A percentile compares a stretch with the other conserved stretches of the same genome.
These are phyloP conservation scores for Andrographis paniculata DNA, from an alignment of 305 asterid species.

Conservation along the genomic window DNA sequence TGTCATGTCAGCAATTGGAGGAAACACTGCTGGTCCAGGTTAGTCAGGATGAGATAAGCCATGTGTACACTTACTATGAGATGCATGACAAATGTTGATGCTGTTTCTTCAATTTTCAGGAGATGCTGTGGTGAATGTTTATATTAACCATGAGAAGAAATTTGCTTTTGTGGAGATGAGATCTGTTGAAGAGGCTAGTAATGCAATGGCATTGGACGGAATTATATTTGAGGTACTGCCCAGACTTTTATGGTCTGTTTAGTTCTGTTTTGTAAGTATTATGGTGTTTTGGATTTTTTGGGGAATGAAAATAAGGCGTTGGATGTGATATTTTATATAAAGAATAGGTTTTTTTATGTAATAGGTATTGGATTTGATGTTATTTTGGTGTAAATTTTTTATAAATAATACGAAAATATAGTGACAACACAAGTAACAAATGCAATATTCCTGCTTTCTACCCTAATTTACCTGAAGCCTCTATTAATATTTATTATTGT, in stretches of 20 bases:
- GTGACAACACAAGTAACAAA: too few species aligned
- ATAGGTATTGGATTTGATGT: too few species aligned
- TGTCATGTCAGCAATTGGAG: slow-evolving; percentile 95
- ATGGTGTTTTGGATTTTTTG: too few species aligned
- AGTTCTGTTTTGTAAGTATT: neutral
- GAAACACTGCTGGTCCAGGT: slow-evolving; percentile 99
- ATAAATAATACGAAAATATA: too few species aligned
- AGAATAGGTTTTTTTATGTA: too few species aligned
- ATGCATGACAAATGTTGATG: slow-evolving; percentile 8
- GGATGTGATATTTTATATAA: too few species aligned
- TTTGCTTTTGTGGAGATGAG: slow-evolving; percentile 99
- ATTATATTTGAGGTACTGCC: slow-evolving; percentile 83
- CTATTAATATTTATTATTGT: neutral
- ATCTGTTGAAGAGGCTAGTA: slow-evolving; percentile 98
- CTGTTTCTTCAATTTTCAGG: slow-evolving; percentile 38
- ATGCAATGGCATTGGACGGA: slow-evolving; percentile 98
- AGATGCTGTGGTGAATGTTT: slow-evolving; percentile 96
- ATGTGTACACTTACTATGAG: slow-evolving; percentile 1
- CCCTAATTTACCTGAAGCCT: neutral
- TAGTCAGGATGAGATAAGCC: slow-evolving; percentile 10
- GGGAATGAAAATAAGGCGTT: too few species aligned
- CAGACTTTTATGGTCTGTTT: too few species aligned
- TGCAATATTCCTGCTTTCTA: too few species aligned
- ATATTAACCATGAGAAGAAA: slow-evolving; percentile 92
- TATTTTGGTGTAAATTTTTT: too few species aligned